These are phyloP conservation scores for Mycothermus thermophilus DNA, from an alignment of 495 filamentous ascomycete species.

Conservation along the genomic window DNA sequence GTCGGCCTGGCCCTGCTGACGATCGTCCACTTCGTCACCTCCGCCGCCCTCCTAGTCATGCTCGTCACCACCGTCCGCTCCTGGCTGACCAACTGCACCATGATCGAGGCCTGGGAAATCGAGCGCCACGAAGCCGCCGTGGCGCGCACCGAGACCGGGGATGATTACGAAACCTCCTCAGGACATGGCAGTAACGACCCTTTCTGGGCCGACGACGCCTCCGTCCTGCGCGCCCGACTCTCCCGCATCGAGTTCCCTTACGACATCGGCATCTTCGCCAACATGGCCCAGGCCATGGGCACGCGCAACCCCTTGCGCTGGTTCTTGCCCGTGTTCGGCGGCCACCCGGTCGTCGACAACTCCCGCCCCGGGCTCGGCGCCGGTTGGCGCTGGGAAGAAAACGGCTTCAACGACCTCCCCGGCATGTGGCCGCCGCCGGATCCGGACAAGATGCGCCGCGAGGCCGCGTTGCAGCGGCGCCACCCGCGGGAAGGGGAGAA, in stretches of 20 bases:
- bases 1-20: constrained; percentile 51
- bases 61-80: constrained; percentile 33
- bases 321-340: constrained; percentile 34
- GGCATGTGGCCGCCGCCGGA: constrained; percentile 75
- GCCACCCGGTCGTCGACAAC: constrained; percentile 20
- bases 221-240: constrained; percentile 40
- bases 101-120: constrained; percentile 90
- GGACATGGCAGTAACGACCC: constrained; percentile 32
- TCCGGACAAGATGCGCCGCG: constrained; percentile 59
- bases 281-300: constrained; percentile 71
- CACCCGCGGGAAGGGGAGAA: too few relatives aligned
- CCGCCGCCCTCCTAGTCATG: constrained; percentile 53
- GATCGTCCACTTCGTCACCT: constrained; percentile 44
- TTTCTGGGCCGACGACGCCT: constrained; percentile 24
- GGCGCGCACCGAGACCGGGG: constrained; percentile 43
- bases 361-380: constrained; percentile 11
- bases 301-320: constrained; percentile 71
- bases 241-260: constrained; percentile 83
- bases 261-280: constrained; percentile 80
- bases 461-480: too few relatives aligned
- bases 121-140: constrained; percentile 71
- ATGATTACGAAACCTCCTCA: constrained; percentile 39
- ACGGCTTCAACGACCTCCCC: constrained; percentile 67
- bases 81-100: constrained; percentile 45
- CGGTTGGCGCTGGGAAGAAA: constrained; percentile 62